A percentile compares a stretch with the other conserved stretches of the same genome.
These are phyloP conservation scores for Boletus subparvulus DNA, from an alignment of 768 basidiomycete species.

Conservation along the genomic window DNA sequence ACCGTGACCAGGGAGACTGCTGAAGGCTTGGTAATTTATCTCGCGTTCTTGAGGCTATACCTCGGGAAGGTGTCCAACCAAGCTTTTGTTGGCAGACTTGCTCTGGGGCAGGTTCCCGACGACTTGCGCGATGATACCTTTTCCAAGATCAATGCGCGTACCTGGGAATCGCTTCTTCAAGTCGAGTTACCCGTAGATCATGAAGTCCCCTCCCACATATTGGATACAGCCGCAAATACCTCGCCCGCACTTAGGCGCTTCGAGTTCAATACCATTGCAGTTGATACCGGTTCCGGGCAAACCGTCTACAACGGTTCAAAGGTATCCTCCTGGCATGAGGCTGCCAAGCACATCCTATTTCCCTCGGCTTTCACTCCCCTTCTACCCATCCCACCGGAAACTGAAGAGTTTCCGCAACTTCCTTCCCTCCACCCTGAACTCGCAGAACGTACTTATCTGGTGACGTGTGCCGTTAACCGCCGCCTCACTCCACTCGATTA, in stretches of 20 bases:
- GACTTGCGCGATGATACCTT: conserved; percentile 41
- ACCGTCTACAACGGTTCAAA: conserved; percentile 60
- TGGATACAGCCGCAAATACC: conserved; percentile 20
- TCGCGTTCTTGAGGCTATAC: conserved; percentile 85
- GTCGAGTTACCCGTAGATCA: conserved; percentile 41
- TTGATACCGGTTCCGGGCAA: conserved; percentile 58
- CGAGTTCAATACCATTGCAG: conserved; percentile 72
- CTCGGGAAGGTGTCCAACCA: conserved; percentile 63
- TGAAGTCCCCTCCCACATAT: conserved; percentile 18
- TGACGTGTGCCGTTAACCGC: conserved; percentile 91
- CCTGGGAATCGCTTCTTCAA: conserved; percentile 68
- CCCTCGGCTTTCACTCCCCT: conserved; percentile 71
- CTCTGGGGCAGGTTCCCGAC: conserved; percentile 45
- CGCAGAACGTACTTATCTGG: conserved; percentile 86
- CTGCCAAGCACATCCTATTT: conserved; percentile 88
- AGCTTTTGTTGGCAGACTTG: conserved; percentile 51
- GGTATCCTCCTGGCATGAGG: conserved; percentile 76
- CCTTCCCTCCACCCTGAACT: conserved; percentile 83
- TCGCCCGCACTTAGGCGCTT: conserved; percentile 51
- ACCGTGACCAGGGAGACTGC: conserved; percentile 40
- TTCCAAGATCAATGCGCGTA: conserved; percentile 52
- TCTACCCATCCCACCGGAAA: conserved; percentile 29
- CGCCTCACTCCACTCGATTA: conserved; percentile 94
- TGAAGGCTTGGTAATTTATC: conserved; percentile 61
- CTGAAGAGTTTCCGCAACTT: conserved; percentile 53